Evolutionary conservation across 192 early-diverging fungal species (phyloP), one percentile per base, ranked within the genome.

Genomic region (Coemansia sp.): DNA sequence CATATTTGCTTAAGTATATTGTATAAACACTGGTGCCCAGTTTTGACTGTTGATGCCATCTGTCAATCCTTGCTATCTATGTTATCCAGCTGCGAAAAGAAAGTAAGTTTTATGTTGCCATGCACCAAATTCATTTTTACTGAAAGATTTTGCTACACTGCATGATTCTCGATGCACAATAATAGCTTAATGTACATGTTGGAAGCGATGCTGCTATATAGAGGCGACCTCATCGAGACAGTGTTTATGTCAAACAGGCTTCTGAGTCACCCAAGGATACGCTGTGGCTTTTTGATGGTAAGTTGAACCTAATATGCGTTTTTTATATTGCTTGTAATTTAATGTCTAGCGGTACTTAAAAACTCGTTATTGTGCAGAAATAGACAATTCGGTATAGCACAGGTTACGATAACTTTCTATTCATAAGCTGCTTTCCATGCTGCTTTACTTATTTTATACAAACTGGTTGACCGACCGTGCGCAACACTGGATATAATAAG

Each of bases 1-100:
- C 96, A 98, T 62, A 98, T 98, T 53, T 98, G 96, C 68, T 73
- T 98, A 28, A 95, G 93, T 64, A 96, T 98, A 56, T 85, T 98
- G 41, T 97, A 97, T 72, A 89, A 89, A 65, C 86, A 95, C 31
- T 98, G 96, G 96, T 88, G 86, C 21, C 96, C 96, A 0, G 96
- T 94, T 0, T 83, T 96, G 63, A 97, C 95, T 5, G 90, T 96
- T 23, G 85, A 87, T 26, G 87, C 89, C 2, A 88, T 98, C 12
- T 98, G 94, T 63, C 82, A 97, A 58, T 93, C 91, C 0, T 86
- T 98, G 24, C 85, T 89, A 50, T 95, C 93, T 52, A 97, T 98
- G 96, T 73, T 98, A 47, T 93, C 91, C 10, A 88, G 89, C 62
- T 93, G 90, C 64, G 86, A 83, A 14, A 85, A 88, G 58, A 93